Percentiles rank a stretch among this genome's conserved stretches.
phyloP scores from a whole-genome alignment of 169 alveolate genomes.

The Plasmodium inui region DNA sequence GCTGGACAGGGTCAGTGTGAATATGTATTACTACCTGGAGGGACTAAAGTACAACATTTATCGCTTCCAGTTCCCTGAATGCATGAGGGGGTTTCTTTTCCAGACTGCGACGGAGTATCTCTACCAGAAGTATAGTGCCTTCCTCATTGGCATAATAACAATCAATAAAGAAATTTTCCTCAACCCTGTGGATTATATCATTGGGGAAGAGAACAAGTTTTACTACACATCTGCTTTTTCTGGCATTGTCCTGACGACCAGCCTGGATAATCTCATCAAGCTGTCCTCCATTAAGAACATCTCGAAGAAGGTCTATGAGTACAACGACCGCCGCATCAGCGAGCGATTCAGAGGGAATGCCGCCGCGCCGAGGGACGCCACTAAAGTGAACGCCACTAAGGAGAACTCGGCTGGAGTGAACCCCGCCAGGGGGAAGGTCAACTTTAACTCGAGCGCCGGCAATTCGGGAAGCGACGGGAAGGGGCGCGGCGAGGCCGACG shows the following conservation, averaged over 20 bases:
- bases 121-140: slow-evolving; percentile 78
- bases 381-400: neutral
- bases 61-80: slow-evolving; percentile 72
- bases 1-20: slow-evolving; percentile 48
- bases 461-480: neutral
- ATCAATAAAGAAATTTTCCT: slow-evolving; percentile 76
- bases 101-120: slow-evolving; percentile 78
- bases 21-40: slow-evolving; percentile 70
- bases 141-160: slow-evolving; percentile 84
- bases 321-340: slow-evolving; percentile 43
- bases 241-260: slow-evolving; percentile 82
- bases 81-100: slow-evolving; percentile 77
- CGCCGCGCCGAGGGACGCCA: neutral
- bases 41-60: slow-evolving; percentile 72
- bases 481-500: neutral
- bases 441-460: neutral
- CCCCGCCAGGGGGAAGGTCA: neutral
- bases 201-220: slow-evolving; percentile 78
- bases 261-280: slow-evolving; percentile 77
- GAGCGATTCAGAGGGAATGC: neutral
- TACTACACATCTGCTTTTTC: slow-evolving; percentile 56
- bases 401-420: slow-evolving; percentile 31
- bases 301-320: slow-evolving; percentile 67
- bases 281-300: slow-evolving; percentile 76
- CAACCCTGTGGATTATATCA: slow-evolving; percentile 80